Base-by-base conservation (phyloP, 1,139 yeast genomes). In the Zygosaccharomyces pseudobailii region DNA sequence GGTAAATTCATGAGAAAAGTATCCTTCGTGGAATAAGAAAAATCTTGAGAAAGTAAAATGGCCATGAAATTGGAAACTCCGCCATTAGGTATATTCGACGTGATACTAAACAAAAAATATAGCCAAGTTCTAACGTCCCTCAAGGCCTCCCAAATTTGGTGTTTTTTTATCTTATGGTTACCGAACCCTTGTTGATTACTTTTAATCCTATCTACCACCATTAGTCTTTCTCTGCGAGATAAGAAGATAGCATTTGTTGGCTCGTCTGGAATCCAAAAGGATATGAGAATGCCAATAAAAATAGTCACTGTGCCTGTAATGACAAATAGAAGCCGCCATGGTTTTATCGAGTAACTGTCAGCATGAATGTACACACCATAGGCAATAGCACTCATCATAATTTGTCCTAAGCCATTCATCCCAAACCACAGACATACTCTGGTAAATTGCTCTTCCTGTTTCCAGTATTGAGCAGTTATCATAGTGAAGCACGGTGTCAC, bases 391-490 rank as follows among this genome's bases (percentile, higher is more conserved):
- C 63, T 66, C 13, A 72, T 68, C 33, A 67, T 55, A 41, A 68
- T 59, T 24, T 65, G 68, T 50, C 83, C 82, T 19, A 76, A 55
- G 22, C 83, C 83, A 51, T 74, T 71, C 55, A 70, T 73, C 17
- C 75, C 71, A 52, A 75, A 75, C 81, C 79, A 79, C 50, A 71
- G 58, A 30, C 71, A 70, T 43, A 73, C 68, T 58, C 82, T 72
- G 43, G 71, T 63, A 51, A 72, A 76, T 47, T 70, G 79, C 61
- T 76, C 82, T 34, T 69, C 75, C 55, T 67, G 70, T 40, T 70
- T 74, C 63, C 78, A 80, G 73, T 78, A 81, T 60, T 75, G 79
- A 22, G 77, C 70, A 7, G 83, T 78, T 36, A 81, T 66, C 40
- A 77, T 68, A 37, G 78, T 74, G 54, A 76, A 71, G 1, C 79